Evolutionary conservation across 176 grass and related monocot species (phyloP), one percentile per base, ranked within the genome.

Genomic region (Alloteropsis semialata): DNA sequence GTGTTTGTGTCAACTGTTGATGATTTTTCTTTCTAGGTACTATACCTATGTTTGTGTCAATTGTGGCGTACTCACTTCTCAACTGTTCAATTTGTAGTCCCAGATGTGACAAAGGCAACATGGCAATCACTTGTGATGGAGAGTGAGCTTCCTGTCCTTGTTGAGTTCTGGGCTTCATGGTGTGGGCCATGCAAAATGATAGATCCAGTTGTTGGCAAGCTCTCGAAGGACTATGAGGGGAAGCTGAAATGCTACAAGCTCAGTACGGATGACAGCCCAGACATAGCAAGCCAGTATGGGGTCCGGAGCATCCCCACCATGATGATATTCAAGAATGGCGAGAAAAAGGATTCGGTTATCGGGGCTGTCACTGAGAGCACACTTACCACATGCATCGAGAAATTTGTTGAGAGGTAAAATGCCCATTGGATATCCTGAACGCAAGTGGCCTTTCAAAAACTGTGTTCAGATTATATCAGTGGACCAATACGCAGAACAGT

Each of bases 161-260:
- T 99, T 42, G 87, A 94, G 50, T 96, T 96, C 77, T 96, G 93
- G 96, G 96, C 96, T 32, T 48, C 93, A 21, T 99, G 96, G 96
- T 99, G 96, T 38, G 96, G 93, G 37, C 96, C 96, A 0, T 96
- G 96, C 87, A 78, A 92, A 68, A 87, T 94, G 91, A 90, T 99
- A 10, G 91, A 93, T 24, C 96, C 96, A 13, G 71, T 96, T 51
- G 49, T 99, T 3, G 83, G 79, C 62, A 92, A 96, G 45, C 89
- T 99, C 10, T 95, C 96, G 0, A 90, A 93, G 67, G 89, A 89
- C 32, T 99, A 99, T 7, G 88, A 87, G 46, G 96, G 96, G 22
- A 96, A 85, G 91, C 79, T 96, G 78, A 90, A 84, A 51, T 95
- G 84, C 87, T 94, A 90, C 87, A 90, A 93, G 89, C 78, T 92